phyloP scores from a whole-genome alignment of 805 yeast genomes.

The Monosporozyma yasuniensis region DNA sequence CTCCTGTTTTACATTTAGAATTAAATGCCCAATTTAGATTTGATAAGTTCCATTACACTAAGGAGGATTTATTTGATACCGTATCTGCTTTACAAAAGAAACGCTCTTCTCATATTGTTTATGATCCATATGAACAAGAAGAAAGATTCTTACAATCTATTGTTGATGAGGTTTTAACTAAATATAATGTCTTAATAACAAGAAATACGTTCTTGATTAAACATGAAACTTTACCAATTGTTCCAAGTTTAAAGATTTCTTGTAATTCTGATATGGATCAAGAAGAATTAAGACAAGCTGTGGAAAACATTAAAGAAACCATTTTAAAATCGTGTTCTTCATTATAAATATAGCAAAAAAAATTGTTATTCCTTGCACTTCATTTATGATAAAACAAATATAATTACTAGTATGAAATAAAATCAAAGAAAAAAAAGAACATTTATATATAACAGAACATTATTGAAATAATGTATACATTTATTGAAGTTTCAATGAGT shows the following conservation, averaged over 20 bases:
- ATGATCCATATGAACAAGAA: conserved; percentile 38
- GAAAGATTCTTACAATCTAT: conserved; percentile 56
- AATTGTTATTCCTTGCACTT: not conserved
- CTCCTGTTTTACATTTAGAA: conserved; percentile 65
- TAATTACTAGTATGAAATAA: not conserved
- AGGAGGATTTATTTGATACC: conserved; percentile 21
- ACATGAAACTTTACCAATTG: conserved; percentile 65
- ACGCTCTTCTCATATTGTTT: conserved; percentile 26
- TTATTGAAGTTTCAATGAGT: not conserved
- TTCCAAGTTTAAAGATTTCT: conserved; percentile 50
- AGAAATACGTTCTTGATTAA: conserved; percentile 56
- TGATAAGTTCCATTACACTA: conserved; percentile 24
- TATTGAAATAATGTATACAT: not conserved
- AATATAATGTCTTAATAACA: conserved; percentile 50
- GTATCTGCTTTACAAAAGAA: conserved; percentile 25
- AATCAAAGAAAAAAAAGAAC: not conserved
- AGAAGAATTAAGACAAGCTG: conserved; percentile 38
- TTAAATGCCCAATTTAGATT: conserved; percentile 36
- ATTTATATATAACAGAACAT: not conserved
- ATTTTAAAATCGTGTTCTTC: conserved; percentile 8
- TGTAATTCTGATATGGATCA: conserved; percentile 39
- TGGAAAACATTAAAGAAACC: conserved; percentile 30
- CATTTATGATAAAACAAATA: not conserved
- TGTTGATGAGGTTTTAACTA: conserved; percentile 45
- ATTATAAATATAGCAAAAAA: not conserved